Base-by-base conservation (phyloP, 257 asterid species). In the Solanum verrucosum region DNA sequence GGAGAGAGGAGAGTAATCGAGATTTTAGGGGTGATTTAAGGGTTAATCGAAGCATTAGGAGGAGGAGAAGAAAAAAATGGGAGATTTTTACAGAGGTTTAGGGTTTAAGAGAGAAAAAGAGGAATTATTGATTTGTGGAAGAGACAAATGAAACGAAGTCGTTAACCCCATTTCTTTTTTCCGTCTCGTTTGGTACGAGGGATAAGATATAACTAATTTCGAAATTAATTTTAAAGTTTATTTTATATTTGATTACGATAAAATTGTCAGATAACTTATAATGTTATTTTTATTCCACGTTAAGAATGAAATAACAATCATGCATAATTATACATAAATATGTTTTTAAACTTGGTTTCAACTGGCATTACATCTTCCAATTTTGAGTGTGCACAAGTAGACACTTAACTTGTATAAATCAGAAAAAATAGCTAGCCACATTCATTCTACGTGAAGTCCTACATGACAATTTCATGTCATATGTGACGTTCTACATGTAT, bases 1-100 rank as follows among this genome's bases (percentile, higher is more conserved):
- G 25, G 33, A 87, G 56, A 5, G 90, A 88, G 87, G 86, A 4
- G 18, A 91, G 74, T 11, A 90, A 73, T 83, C 87, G 90, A 82
- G 87, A 87, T 82, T 90, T 77, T 29, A 59, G 91, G 87, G 89
- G 74, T 79, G 84, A 49, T 86, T 89, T 91, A 92, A 90, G 79
- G 90, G 90, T 91, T 84, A 92, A 90, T 86, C 93, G 93, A 79
- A 67, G 90, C 92, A 91, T 91, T 87, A 56, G 40, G 87, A 59
- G 23, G 44, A 34, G 59, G 3, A 35, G 84, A 42, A 7, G 79
- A n/a, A 37, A 68, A 46, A 37, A 63, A 60, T 37, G 23, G 56
- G 87, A 63, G 81, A 4, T 56, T 85, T 68, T 63, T 84, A 87
- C 79, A 87, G 86, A 81, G 82, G 87, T 89, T 90, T 91, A 91